Evolutionary conservation across 2,329 filamentous ascomycete genomes (phyloP).

Genomic region (Coleophoma crateriformis): DNA sequence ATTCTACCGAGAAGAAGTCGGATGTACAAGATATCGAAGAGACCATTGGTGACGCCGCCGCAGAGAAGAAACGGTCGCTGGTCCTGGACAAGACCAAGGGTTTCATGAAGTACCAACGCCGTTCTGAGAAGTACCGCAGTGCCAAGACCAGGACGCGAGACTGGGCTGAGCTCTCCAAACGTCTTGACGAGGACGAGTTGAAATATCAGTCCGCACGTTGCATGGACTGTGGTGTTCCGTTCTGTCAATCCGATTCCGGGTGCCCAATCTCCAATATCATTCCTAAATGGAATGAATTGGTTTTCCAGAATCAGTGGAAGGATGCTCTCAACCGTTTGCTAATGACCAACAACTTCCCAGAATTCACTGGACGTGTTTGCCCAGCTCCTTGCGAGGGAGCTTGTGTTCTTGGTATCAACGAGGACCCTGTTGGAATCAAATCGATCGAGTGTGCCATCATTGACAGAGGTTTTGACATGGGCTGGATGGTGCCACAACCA

Average conservation of each 20-base stretch:
- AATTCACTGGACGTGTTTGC: constrained; percentile 95
- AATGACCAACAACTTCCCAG: constrained; percentile 98
- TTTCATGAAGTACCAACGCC: constrained; percentile 95
- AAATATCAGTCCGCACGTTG: constrained; percentile 96
- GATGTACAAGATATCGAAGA: constrained; percentile 80
- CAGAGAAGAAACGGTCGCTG: constrained; percentile 83
- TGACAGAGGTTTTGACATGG: constrained; percentile 94
- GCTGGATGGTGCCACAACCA: constrained; percentile 87
- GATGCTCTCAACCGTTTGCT: constrained; percentile 87
- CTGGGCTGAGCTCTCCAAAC: constrained; percentile 85
- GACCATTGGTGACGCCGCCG: constrained; percentile 75
- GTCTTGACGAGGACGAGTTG: constrained; percentile 87
- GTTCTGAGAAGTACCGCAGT: constrained; percentile 87
- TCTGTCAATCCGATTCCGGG: constrained; percentile 93
- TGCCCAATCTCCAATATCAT: constrained; percentile 98
- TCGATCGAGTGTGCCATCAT: constrained; percentile 98
- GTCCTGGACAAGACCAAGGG: constrained; percentile 96
- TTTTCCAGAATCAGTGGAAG: constrained; percentile 74
- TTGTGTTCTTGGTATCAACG: constrained; percentile 93
- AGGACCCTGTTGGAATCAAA: constrained; percentile 96
- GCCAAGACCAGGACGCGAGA: constrained; percentile 82
- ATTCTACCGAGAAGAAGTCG: constrained; percentile 62
- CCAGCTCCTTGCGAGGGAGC: constrained; percentile 95
- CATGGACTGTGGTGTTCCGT: constrained; percentile 98
- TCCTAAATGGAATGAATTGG: constrained; percentile 89